phyloP scores from a whole-genome alignment of 768 basidiomycete genomes.

The Paxillus involutus region DNA sequence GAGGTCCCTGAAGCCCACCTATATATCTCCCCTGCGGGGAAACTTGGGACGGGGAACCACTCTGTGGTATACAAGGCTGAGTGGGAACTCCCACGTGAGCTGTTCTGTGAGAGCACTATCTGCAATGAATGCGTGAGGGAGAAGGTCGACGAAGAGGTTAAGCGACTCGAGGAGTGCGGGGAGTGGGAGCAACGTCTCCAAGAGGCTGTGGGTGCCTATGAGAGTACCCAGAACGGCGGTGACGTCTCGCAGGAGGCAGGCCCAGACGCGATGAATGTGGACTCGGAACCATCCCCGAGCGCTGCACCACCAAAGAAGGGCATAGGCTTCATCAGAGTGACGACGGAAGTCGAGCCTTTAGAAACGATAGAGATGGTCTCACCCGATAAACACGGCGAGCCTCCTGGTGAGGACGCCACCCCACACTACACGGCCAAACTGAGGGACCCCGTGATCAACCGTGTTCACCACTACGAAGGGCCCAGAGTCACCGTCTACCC shows the following conservation, averaged over 20 bases:
- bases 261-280: neutral
- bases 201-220: neutral
- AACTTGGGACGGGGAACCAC: conserved; percentile 48
- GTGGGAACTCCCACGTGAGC: conserved; percentile 46
- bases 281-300: neutral
- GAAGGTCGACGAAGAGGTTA: conserved; percentile 23
- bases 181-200: conserved; percentile 10
- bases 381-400: neutral
- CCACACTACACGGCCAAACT: neutral
- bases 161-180: conserved; percentile 11
- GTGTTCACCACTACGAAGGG: conserved; percentile 3
- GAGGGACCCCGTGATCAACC: neutral
- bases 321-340: conserved; percentile 8
- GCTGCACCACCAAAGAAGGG: neutral
- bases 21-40: conserved; percentile 38
- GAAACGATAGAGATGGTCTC: neutral
- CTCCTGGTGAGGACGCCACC: neutral
- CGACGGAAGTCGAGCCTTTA: neutral
- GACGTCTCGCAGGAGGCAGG: too few species aligned
- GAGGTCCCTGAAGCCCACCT: conserved; percentile 44
- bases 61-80: conserved; percentile 50
- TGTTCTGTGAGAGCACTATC: conserved; percentile 35
- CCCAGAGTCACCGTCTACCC: conserved; percentile 1
- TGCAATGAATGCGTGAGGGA: conserved; percentile 40
- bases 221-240: neutral